Conservation (phyloP, 306 rosid genomes). For the Myrica gale region DNA sequence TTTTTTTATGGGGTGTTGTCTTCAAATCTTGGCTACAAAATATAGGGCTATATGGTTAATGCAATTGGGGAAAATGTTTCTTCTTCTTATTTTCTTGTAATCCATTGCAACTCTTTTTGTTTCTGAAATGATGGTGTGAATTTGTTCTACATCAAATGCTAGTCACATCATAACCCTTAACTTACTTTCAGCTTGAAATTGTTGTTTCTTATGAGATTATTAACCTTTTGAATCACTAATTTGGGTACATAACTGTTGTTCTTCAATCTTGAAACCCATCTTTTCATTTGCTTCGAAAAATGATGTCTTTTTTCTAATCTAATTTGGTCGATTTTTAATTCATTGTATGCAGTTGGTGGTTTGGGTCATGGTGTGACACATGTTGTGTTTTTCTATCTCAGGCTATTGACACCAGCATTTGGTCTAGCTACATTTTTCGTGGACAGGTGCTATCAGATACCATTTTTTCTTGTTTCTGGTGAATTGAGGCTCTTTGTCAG, state of each 20-base stretch:
- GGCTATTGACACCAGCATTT: conserved; percentile 90
- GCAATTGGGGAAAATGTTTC: background rate
- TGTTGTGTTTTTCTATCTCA: conserved; percentile 96
- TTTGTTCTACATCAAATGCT: background rate
- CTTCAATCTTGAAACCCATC: conserved; percentile 2
- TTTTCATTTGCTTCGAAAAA: background rate
- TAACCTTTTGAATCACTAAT: background rate
- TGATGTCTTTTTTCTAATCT: background rate
- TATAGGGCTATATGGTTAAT: background rate
- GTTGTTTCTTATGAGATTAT: background rate
- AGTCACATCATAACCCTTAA: background rate
- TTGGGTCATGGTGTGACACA: conserved; percentile 94
- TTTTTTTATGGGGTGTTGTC: background rate
- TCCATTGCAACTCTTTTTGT: background rate
- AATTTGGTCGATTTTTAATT: conserved; percentile 12
- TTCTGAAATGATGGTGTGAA: background rate
- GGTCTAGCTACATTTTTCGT: conserved; percentile 89
- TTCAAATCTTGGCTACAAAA: background rate
- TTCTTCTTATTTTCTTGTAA: background rate
- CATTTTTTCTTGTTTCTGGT: conserved; percentile 94
- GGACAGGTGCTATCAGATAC: conserved; percentile 71
- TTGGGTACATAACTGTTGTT: background rate
- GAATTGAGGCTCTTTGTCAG: conserved; percentile 34
- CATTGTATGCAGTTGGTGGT: conserved; percentile 77
- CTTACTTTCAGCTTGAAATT: background rate